phyloP scores from a whole-genome alignment of 1,284 basidiomycete species.

The Ustilago nuda region DNA sequence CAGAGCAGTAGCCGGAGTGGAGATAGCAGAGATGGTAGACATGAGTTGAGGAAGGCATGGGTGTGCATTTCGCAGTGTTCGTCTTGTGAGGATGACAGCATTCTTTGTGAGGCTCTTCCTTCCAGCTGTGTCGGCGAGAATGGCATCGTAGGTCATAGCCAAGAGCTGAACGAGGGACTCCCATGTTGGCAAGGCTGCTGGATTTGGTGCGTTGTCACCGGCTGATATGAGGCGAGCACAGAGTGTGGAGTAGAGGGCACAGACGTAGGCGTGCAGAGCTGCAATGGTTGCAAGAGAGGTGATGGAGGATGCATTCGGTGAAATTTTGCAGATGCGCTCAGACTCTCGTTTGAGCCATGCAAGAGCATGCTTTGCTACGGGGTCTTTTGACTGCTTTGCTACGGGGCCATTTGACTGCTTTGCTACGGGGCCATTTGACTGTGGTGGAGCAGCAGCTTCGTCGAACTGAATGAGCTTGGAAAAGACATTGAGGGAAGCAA shows the following conservation, averaged over 20 bases:
- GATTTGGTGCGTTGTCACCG: background rate
- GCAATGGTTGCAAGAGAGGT: constrained; percentile 73
- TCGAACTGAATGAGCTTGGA: constrained; percentile 76
- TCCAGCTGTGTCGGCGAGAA: constrained; percentile 31
- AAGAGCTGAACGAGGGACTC: constrained; percentile 45
- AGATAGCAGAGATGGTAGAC: constrained; percentile 33
- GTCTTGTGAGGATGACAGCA: constrained; percentile 37
- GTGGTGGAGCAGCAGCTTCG: constrained; percentile 70
- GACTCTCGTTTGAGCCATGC: constrained; percentile 80
- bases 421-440: constrained; percentile 72
- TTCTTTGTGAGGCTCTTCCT: constrained; percentile 35
- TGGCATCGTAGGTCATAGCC: constrained; percentile 51
- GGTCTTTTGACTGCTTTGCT: constrained; percentile 65
- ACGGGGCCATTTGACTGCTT: constrained; percentile 74
- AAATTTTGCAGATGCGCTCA: constrained; percentile 65
- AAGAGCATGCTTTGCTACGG: constrained; percentile 77
- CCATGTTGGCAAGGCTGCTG: constrained; percentile 28
- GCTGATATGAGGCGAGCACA: constrained; percentile 71
- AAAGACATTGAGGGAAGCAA: constrained; percentile 78
- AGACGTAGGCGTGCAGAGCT: constrained; percentile 80
- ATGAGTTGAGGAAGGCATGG: constrained; percentile 49
- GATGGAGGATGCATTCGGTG: constrained; percentile 27
- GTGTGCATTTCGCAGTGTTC: constrained; percentile 48
- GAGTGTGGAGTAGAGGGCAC: constrained; percentile 73
- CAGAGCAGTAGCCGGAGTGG: constrained; percentile 37